Evolutionary conservation across 2,329 filamentous ascomycete genomes (phyloP), one percentile per base, ranked within the genome.

Genomic region (Fusarium begoniae): DNA sequence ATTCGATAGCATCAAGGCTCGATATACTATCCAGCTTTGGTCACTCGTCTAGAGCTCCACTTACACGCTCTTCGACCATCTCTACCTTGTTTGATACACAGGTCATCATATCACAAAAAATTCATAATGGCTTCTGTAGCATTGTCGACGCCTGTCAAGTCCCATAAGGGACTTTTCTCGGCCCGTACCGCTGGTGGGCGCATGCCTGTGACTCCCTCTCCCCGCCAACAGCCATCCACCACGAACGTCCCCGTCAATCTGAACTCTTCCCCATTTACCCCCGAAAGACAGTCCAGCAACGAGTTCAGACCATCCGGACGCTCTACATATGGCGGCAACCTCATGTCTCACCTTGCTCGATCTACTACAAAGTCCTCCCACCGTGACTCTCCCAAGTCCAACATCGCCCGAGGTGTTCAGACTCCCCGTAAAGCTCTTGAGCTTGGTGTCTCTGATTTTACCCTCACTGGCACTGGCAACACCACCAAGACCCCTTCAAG

Each of bases 381-480:
- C 82, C 92, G 93, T 57, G 93, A 96, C 81, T 98, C 96, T 6
- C 95, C 95, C 81, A 98, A 98, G 87, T 98, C 95, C 68, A 98
- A 98, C 87, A 98, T 98, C 82, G 94, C 93, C 75, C 90, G 91
- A 74, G 85, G 86, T 47, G 89, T 90, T 64, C 89, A 91, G 66
- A 95, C 94, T 48, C 95, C 96, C 26, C 93, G 94, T 79, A 94
- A 93, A 82, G 89, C 87, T 53, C 89, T 98, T 44, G 96, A 98
- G 83, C 90, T 98, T 45, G 95, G 94, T 75, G 92, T 98, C 40
- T 98, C 95, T 45, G 95, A 99, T 81, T 98, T 96, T 87, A 91
- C 94, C 24, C 88, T 99, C 78, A 94, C 93, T 59, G 95, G 95
- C 73, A 97, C 95, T 62, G 94, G 94, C 66, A 86, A 83, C 74